Percentiles rank a stretch among this genome's conserved stretches.
Evolutionary conservation across 306 rosid genomes (phyloP).

Genomic region (Pueraria montana): DNA sequence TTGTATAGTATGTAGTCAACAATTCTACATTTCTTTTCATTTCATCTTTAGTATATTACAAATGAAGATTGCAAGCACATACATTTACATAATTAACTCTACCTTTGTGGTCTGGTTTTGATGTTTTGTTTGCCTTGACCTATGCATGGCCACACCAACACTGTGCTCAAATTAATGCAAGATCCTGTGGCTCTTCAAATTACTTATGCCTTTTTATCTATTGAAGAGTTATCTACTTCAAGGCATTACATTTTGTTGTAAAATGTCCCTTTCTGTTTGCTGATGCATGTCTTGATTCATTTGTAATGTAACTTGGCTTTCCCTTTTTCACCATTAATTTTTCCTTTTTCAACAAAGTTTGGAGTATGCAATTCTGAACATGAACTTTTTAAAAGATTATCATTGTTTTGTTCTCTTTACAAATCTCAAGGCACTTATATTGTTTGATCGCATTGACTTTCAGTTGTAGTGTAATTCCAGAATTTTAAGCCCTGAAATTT

Average conservation of each 20-base stretch:
- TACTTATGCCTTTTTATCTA: not conserved
- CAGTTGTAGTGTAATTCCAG: not conserved
- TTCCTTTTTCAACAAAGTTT: not conserved
- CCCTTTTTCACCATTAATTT: too few relatives aligned
- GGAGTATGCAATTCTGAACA: constrained; percentile 10
- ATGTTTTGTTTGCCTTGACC: constrained; percentile 8
- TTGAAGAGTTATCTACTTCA: not conserved
- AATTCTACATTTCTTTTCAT: constrained; percentile 27
- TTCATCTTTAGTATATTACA: not conserved
- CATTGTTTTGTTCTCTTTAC: constrained; percentile 17
- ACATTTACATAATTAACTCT: not conserved
- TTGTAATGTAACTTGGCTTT: not conserved
- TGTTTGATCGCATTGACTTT: not conserved
- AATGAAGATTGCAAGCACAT: constrained; percentile 4
- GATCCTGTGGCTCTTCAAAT: not conserved
- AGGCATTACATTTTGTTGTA: not conserved
- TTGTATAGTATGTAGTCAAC: constrained; percentile 16
- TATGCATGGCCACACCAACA: not conserved
- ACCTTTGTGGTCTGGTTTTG: not conserved
- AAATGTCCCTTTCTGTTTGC: not conserved
- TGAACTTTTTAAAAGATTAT: not conserved
- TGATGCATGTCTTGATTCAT: constrained; percentile 8
- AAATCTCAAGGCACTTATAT: not conserved
- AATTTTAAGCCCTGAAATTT: not conserved
- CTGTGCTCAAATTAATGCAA: not conserved